Percentiles rank a stretch among this genome's conserved stretches.
phyloP scores from a whole-genome alignment of 441 rosid species.

The Kokia cookei region DNA sequence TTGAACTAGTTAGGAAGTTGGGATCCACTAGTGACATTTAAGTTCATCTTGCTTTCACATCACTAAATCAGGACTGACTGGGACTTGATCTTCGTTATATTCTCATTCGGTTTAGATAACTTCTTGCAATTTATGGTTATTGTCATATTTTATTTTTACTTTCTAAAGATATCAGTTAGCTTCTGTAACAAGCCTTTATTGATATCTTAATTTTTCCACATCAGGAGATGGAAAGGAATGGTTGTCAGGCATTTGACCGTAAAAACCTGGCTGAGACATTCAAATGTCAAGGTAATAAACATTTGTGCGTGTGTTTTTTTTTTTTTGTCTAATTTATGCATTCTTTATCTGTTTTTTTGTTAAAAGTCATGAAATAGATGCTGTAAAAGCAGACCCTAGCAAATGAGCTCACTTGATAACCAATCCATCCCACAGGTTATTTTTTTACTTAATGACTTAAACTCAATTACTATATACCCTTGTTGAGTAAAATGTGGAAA shows the following conservation, averaged over 20 bases:
- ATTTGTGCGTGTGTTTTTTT: constrained; percentile 3
- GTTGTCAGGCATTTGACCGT: constrained; percentile 43
- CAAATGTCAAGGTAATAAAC: constrained; percentile 62
- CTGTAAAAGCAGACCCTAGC: not conserved
- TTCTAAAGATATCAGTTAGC: not conserved
- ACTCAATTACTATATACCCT: not conserved
- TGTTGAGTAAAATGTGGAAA: not conserved
- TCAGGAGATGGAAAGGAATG: constrained; percentile 78
- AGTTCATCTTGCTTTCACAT: not conserved
- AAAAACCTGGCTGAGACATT: constrained; percentile 64
- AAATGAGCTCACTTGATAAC: not conserved
- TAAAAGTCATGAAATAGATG: not conserved
- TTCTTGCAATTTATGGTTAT: not conserved
- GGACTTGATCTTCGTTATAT: not conserved
- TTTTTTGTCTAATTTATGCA: not conserved
- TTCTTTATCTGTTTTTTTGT: not conserved
- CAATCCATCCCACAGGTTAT: not conserved
- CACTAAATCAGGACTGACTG: not conserved
- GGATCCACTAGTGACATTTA: not conserved
- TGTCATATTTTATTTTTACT: not conserved
- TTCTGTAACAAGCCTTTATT: not conserved
- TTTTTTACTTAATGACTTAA: not conserved
- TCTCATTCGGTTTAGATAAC: not conserved
- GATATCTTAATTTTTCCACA: constrained; percentile 4
- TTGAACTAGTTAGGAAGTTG: not conserved